Evolutionary conservation across 148 eudicot genomes (phyloP), one percentile per base, ranked within the genome.

Genomic region (Chenopodium formosanum): DNA sequence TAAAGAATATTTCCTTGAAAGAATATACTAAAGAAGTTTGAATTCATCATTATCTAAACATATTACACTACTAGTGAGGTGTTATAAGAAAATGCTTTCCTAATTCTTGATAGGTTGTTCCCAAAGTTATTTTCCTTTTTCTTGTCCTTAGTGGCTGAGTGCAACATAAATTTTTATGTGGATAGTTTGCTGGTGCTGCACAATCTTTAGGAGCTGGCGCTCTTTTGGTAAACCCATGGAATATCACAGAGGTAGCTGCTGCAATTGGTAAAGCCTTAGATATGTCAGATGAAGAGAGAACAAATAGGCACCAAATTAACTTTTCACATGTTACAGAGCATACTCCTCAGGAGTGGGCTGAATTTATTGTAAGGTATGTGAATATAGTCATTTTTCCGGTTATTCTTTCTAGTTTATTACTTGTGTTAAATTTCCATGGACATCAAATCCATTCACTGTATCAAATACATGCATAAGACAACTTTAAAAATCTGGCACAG

Each of bases 121-220:
- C 66, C 2, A 25, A 32, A 48, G 13, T 27, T 34, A 23, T 60
- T 47, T 52, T 7, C 37, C 12, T 32, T 46, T 40, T 65, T 52
- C 8, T 53, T 47, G 62, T 17, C 13, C 50, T 23, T 17, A 23
- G 32, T 65, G 46, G 48, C 64, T 52, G 60, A 77, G 12, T 27
- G 31, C 14, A 56, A 31, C 48, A 13, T 67, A 23, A 17, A 17
- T 60, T 74, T 22, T 48, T 72, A n/a, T 48, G 22, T 72, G 27
- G 37, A 37, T 75, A 95, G 99, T 95, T 95, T 91, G 99, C 99
- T 68, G 99, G 99, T 83, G 99, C 99, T 86, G 99, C 99, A 77
- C 99, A 96, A 84, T 96, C 98, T 79, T 86, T 96, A 77, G 98
- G 98, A 75, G 99, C 98, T 76, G 99, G 99, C 46, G 99, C 99